A percentile compares a stretch with the other conserved stretches of the same genome.
These are phyloP conservation scores for Metarhizium robertsii DNA, from an alignment of 2,329 filamentous ascomycete species.

Conservation along the genomic window DNA sequence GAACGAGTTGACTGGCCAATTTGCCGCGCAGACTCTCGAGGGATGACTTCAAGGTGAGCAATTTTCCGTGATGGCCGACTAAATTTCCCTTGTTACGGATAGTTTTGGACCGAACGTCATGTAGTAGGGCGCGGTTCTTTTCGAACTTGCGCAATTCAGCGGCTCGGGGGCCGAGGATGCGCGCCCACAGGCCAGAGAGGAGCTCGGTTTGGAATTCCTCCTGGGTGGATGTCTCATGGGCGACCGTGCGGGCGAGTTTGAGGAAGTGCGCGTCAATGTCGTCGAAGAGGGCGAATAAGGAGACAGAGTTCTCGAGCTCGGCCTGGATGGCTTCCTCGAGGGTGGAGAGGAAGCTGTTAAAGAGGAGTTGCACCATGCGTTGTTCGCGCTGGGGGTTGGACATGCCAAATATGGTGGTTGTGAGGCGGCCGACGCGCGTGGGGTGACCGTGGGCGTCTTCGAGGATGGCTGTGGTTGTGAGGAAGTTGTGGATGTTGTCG, in stretches of 20 bases:
- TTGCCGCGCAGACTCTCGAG: conserved; percentile 78
- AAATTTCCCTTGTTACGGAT: conserved; percentile 81
- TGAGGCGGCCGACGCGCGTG: conserved; percentile 58
- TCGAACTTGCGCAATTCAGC: conserved; percentile 79
- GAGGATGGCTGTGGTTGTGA: conserved; percentile 55
- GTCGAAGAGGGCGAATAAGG: conserved; percentile 84
- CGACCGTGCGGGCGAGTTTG: conserved; percentile 76
- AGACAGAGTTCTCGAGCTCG: conserved; percentile 71
- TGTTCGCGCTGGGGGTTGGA: conserved; percentile 74
- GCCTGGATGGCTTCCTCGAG: conserved; percentile 83
- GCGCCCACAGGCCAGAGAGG: conserved; percentile 77
- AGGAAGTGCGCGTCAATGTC: conserved; percentile 84
- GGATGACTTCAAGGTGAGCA: conserved; percentile 76
- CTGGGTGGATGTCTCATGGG: conserved; percentile 73
- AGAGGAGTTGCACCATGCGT: conserved; percentile 74
- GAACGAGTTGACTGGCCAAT: conserved; percentile 74
- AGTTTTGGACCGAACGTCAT: conserved; percentile 70
- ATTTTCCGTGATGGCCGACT: conserved; percentile 75
- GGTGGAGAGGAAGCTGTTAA: conserved; percentile 71
- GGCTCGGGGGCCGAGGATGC: conserved; percentile 68
- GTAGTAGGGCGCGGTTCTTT: conserved; percentile 73
- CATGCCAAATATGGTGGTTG: conserved; percentile 68
- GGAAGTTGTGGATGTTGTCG: conserved; percentile 72
- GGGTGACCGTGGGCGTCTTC: conserved; percentile 46
- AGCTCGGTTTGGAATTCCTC: conserved; percentile 74